phyloP scores from a whole-genome alignment of 805 yeast genomes.

The Saturnispora ahearnii region DNA sequence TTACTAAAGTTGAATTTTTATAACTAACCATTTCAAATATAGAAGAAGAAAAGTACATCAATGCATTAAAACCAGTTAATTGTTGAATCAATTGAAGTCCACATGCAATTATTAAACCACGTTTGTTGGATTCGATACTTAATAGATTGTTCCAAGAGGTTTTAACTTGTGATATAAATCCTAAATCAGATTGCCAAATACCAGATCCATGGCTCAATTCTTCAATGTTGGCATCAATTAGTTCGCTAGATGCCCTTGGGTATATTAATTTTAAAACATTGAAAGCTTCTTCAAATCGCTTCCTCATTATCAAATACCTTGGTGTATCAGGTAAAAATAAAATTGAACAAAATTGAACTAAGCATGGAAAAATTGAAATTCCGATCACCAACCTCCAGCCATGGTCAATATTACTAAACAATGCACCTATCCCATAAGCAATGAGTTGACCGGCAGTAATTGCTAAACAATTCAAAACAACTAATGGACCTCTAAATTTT shows the following conservation, averaged over 20 bases:
- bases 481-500: slow-evolving; percentile 81
- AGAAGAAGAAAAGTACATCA: slow-evolving; percentile 91
- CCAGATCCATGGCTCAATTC: slow-evolving; percentile 42
- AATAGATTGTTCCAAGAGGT: slow-evolving; percentile 57
- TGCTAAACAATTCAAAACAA: slow-evolving; percentile 79
- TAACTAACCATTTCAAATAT: slow-evolving; percentile 89
- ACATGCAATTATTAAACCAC: slow-evolving; percentile 85
- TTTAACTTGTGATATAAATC: slow-evolving; percentile 37
- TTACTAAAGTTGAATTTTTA: slow-evolving; percentile 83
- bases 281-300: slow-evolving; percentile 55
- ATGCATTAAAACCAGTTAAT: slow-evolving; percentile 91
- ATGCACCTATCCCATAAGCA: slow-evolving; percentile 92
- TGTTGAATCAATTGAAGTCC: slow-evolving; percentile 95
- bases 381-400: slow-evolving; percentile 96
- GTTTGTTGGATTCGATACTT: slow-evolving; percentile 63
- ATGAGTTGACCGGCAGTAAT: slow-evolving; percentile 92
- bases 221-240: slow-evolving; percentile 55
- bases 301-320: slow-evolving; percentile 70
- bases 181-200: slow-evolving; percentile 32
- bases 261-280: slow-evolving; percentile 57
- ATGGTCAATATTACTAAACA: slow-evolving; percentile 55
- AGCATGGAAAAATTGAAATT: slow-evolving; percentile 79
- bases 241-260: slow-evolving; percentile 48
- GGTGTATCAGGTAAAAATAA: slow-evolving; percentile 93
- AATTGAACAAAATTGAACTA: slow-evolving; percentile 64